Percentiles rank a stretch among this genome's conserved stretches.
These are phyloP conservation scores for Sclerotinia trifoliorum DNA, from an alignment of 2,329 filamentous ascomycete species.

Conservation along the genomic window DNA sequence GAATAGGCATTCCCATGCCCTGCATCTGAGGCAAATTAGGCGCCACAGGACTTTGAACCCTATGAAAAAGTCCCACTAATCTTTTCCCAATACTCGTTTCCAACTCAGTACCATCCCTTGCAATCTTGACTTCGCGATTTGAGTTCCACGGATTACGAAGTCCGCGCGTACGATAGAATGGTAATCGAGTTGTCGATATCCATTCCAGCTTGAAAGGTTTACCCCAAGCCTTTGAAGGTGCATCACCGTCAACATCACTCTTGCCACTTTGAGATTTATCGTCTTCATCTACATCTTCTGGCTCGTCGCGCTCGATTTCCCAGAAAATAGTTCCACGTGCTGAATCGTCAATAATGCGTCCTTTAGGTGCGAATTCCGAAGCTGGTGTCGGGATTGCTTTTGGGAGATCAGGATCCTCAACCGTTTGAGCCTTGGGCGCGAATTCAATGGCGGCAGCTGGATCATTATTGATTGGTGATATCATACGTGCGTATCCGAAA, in stretches of 20 bases:
- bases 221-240: conserved; percentile 63
- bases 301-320: conserved; percentile 71
- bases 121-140: conserved; percentile 94
- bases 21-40: conserved; percentile 27
- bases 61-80: conserved; percentile 76
- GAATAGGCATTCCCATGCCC: conserved; percentile 23
- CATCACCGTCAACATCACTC: conserved; percentile 43
- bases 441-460: conserved; percentile 67
- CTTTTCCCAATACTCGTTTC: conserved; percentile 77
- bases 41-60: conserved; percentile 39
- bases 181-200: conserved; percentile 78
- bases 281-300: conserved; percentile 45
- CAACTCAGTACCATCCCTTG: conserved; percentile 88
- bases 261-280: conserved; percentile 43
- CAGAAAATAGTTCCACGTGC: conserved; percentile 95
- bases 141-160: conserved; percentile 93
- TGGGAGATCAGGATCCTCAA: conserved; percentile 64
- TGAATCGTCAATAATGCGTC: conserved; percentile 88
- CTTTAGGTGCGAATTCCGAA: conserved; percentile 74
- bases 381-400: conserved; percentile 78
- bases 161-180: conserved; percentile 85
- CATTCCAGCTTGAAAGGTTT: conserved; percentile 91
- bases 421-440: conserved; percentile 60
- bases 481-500: conserved; percentile 92
- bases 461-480: conserved; percentile 77